phyloP scores from a whole-genome alignment of 306 rosid genomes.

The Biancaea sappan region DNA sequence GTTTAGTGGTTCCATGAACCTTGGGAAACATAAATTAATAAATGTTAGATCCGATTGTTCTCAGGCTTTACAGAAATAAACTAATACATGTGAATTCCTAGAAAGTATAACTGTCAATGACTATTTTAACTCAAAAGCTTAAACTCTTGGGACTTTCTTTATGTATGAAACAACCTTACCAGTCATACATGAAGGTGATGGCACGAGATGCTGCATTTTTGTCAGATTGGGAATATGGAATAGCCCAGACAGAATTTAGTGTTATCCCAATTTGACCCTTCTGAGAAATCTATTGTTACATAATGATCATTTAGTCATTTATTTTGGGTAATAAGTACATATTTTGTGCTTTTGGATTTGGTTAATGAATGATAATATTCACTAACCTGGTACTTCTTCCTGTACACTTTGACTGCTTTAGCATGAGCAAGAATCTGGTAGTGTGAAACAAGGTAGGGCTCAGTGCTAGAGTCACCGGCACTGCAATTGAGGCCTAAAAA shows the following conservation, averaged over 20 bases:
- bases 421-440: conserved; percentile 46
- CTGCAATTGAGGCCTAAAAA: conserved; percentile 35
- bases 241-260: neutral
- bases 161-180: neutral
- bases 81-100: neutral
- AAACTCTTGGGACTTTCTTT: neutral
- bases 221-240: conserved; percentile 3
- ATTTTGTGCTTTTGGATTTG: neutral
- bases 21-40: neutral
- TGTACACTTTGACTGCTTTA: conserved; percentile 39
- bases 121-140: neutral
- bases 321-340: neutral
- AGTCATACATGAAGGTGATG: neutral
- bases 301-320: neutral
- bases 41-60: neutral
- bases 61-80: neutral
- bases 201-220: conserved; percentile 17
- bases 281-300: neutral
- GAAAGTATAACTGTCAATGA: neutral
- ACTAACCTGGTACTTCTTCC: conserved; percentile 41
- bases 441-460: conserved; percentile 47
- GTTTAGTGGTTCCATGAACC: conserved; percentile 46
- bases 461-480: conserved; percentile 36
- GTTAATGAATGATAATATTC: neutral
- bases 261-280: conserved; percentile 17